Base-by-base conservation (phyloP, 345 rosid species). In the Rhizophora mangle region DNA sequence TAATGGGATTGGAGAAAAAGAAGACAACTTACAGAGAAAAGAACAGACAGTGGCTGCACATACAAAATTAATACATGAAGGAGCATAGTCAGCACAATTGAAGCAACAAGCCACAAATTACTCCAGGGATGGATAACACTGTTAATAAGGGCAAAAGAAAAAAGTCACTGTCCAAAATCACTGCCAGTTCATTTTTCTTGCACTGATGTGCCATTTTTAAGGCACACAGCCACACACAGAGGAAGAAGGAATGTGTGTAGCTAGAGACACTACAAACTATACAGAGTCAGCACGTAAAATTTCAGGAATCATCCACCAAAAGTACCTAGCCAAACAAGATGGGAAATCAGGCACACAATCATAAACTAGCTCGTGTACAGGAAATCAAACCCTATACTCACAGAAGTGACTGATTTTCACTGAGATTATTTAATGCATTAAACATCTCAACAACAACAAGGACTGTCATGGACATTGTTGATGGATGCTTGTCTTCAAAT, bases 391-490 rank as follows among this genome's bases (percentile, higher is more conserved):
- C 34, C 57, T 39, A 15, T 49, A 85, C 99, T 92, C 81, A 95
- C 99, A 95, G 71, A 76, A 95, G 88, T 36, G 98, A 95, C 47
- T 95, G 99, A 74, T 92, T 95, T 83, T 95, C 99, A 62, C 99
- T 95, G 75, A 95, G 98, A 84, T 95, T 95, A 79, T 95, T 95
- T 80, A 95, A 80, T 78, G 99, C 97, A 67, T 95, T 95, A 80
- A 95, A 95, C 99, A 95, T 95, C 88, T 95, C 99, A 71, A 95
- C 99, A 36, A 95, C 98, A 76, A 95, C 98, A 82, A 95, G 99
- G 67, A 95, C 99, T 31, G 99, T 95, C 99, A 95, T 92, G 57
- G 99, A 76, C 63, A 95, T 89, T 30, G 99, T 92, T 46, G 99
- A 95, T 71, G 99, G 99, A 86, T 92, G 99, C 61, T 83, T 85